Percentiles rank a stretch among this genome's conserved stretches.
These are phyloP conservation scores for Solanum piurae DNA, from an alignment of 257 asterid genomes.

Conservation along the genomic window DNA sequence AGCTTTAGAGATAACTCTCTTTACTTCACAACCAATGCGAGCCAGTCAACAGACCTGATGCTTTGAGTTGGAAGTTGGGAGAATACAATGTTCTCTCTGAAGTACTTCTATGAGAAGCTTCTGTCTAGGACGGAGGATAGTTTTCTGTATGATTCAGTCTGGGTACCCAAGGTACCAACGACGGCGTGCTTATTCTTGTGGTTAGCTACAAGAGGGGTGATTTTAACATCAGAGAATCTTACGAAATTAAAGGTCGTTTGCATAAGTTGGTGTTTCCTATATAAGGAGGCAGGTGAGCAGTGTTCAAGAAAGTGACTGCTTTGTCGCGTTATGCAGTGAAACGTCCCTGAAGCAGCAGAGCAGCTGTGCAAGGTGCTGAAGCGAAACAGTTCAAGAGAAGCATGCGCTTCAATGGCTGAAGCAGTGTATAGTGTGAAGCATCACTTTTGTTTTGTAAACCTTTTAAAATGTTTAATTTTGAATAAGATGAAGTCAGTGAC, in stretches of 20 bases:
- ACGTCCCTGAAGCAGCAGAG: not conserved
- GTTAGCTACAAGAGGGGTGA: not conserved
- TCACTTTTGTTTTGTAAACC: not conserved
- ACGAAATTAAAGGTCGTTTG: not conserved
- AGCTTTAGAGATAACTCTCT: no score
- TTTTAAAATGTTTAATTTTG: not conserved
- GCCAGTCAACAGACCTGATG: no score
- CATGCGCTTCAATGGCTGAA: not conserved
- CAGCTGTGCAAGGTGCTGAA: not conserved
- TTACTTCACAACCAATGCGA: no score
- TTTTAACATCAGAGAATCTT: not conserved
- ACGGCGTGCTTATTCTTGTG: not conserved
- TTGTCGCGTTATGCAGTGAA: not conserved
- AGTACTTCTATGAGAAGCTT: not conserved
- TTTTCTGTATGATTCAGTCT: not conserved
- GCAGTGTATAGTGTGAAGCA: not conserved
- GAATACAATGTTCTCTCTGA: not conserved
- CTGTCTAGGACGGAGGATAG: not conserved
- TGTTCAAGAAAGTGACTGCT: not conserved
- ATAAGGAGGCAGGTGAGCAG: not conserved
- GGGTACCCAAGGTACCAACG: not conserved
- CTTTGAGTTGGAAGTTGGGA: not conserved
- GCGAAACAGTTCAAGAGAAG: not conserved
- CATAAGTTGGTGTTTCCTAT: not conserved
- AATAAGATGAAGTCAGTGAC: not conserved